phyloP scores from a whole-genome alignment of 257 asterid genomes.

The Solanum chiquidenum region DNA sequence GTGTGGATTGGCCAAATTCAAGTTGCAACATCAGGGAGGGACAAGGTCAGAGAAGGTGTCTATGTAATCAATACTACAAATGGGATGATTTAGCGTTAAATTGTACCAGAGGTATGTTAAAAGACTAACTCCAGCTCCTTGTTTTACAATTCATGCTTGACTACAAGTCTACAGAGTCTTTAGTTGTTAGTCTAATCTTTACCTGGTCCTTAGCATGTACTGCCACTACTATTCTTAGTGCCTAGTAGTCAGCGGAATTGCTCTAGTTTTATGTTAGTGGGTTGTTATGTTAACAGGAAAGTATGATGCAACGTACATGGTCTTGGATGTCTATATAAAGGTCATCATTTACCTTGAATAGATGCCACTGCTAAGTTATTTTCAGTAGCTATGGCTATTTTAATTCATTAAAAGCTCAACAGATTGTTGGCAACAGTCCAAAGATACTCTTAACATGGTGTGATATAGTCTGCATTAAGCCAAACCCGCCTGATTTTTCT shows the following conservation, averaged over 20 bases:
- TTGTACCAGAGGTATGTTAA: conserved; percentile 2
- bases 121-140: background rate
- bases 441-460: background rate
- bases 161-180: background rate
- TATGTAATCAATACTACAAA: background rate
- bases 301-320: background rate
- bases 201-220: background rate
- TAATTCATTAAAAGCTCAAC: background rate
- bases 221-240: background rate
- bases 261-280: background rate
- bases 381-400: background rate
- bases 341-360: background rate
- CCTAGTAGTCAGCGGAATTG: too few species aligned
- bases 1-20: conserved; percentile 7
- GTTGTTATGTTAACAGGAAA: background rate
- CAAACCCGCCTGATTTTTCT: background rate
- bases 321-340: background rate
- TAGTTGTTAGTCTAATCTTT: background rate
- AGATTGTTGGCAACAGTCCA: background rate
- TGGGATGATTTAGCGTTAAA: background rate
- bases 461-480: background rate
- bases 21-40: background rate
- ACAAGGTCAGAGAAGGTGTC: conserved; percentile 3
- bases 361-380: background rate
- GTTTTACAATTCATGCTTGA: background rate